These are phyloP conservation scores for Plectosphaerella plurivora DNA, from an alignment of 2,329 filamentous ascomycete species.

Conservation along the genomic window DNA sequence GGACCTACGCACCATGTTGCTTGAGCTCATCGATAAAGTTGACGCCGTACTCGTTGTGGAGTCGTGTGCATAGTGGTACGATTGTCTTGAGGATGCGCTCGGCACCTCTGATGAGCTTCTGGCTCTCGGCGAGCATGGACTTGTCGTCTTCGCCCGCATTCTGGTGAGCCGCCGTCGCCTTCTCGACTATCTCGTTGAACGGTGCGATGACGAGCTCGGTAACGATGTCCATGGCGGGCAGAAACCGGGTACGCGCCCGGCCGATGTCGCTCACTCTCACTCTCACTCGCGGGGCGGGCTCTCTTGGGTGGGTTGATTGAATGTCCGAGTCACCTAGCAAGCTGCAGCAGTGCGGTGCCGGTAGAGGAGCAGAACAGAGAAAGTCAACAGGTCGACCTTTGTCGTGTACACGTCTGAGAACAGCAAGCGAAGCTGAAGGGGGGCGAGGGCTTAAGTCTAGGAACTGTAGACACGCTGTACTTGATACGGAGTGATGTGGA, in stretches of 20 bases:
- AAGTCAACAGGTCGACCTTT: no score
- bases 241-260: background rate
- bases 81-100: constrained; percentile 45
- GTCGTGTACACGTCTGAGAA: no score
- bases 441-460: no score
- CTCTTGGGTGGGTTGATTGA: no score
- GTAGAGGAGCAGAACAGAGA: no score
- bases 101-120: constrained; percentile 41
- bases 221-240: constrained; percentile 32
- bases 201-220: constrained; percentile 42
- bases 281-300: no score
- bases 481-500: no score
- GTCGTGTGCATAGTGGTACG: constrained; percentile 45
- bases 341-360: no score
- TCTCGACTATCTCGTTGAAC: constrained; percentile 49
- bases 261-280: no score
- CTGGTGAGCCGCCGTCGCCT: constrained; percentile 39
- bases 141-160: constrained; percentile 39
- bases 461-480: no score
- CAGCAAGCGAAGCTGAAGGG: no score
- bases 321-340: no score
- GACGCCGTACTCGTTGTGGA: constrained; percentile 41
- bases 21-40: constrained; percentile 48
- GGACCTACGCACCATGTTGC: constrained; percentile 41
- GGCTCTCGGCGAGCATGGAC: constrained; percentile 46